Evolutionary conservation across 805 yeast genomes (phyloP), one percentile per base, ranked within the genome.

Genomic region (Pichia phayaonensis): DNA sequence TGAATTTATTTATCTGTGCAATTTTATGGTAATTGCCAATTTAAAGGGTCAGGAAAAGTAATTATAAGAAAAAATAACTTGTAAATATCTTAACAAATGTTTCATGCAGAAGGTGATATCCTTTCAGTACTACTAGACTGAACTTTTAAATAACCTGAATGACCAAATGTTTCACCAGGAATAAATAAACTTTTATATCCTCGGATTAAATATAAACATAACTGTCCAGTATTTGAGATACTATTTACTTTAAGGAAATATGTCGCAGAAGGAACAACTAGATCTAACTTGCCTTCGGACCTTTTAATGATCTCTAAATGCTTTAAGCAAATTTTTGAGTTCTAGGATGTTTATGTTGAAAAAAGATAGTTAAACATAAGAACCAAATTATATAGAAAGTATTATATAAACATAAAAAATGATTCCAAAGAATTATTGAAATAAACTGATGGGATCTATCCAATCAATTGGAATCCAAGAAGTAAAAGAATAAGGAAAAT

Each of bases 81-180:
- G n/a, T 18, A 78, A 57, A 45, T 69, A 72, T 7, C 13, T 29
- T 29, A 29, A 29, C n/a, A 29, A 29, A 29, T 29, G 12, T 29
- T 15, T 7, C 34, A 29, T 29, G 13, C 34, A 29, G 5, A 13
- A 16, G 13, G 34, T 29, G 6, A 29, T 5, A 15, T 29, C 34
- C 10, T 29, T 29, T 29, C 34, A 15, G 34, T 4, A 29, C 34
- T 29, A 13, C n/a, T n/a, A 13, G 13, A 29, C 12, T n/a, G n/a
- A 29, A 29, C 34, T 29, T n/a, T 29, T 13, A 29, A 29, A 29
- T 29, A 29, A 29, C 34, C 34, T 3, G 34, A n/a, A 7, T 29
- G 13, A 13, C n/a, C 34, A 7, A 29, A 29, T 6, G 34, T 29
- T 29, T 29, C 34, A 13, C 34, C 34, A 29, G 34, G 34, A 29